Conservation (phyloP, 805 yeast species). For the Myxozyma melibiosi region DNA sequence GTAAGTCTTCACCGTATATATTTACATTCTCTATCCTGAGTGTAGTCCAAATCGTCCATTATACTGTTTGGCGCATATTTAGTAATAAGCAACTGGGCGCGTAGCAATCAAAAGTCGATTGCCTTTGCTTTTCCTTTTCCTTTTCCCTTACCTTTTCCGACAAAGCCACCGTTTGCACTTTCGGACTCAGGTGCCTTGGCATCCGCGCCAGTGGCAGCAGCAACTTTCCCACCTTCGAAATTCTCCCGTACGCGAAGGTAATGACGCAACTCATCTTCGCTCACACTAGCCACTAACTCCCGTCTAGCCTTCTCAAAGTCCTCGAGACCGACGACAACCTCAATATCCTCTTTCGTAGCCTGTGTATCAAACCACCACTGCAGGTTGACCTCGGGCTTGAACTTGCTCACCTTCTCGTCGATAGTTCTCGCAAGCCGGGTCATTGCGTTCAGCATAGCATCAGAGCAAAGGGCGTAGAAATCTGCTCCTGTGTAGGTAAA, state of each 20-base stretch:
- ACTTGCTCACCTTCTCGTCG: conserved; percentile 59
- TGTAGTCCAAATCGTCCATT: neutral
- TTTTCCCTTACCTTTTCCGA: conserved; percentile 8
- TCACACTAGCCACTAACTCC: conserved; percentile 80
- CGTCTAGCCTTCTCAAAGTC: conserved; percentile 79
- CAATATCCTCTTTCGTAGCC: conserved; percentile 66
- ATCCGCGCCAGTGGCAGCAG: neutral
- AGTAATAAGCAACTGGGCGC: no score
- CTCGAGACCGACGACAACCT: conserved; percentile 64
- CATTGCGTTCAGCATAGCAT: conserved; percentile 96
- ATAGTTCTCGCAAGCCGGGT: conserved; percentile 78
- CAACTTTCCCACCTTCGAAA: conserved; percentile 63
- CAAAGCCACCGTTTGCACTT: neutral
- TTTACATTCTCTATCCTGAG: no score
- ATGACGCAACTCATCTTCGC: conserved; percentile 82
- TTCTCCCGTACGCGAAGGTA: conserved; percentile 75
- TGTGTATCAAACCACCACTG: conserved; percentile 90
- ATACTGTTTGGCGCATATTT: no score
- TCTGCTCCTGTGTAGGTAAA: conserved; percentile 98
- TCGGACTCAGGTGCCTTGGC: neutral
- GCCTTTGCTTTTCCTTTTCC: conserved; percentile 6
- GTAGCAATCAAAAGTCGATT: neutral
- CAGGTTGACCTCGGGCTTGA: conserved; percentile 48
- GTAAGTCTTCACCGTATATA: neutral
- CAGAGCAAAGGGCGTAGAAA: conserved; percentile 93